Evolutionary conservation across 2,329 filamentous ascomycete genomes (phyloP).

Genomic region (Penicillium olsonii): DNA sequence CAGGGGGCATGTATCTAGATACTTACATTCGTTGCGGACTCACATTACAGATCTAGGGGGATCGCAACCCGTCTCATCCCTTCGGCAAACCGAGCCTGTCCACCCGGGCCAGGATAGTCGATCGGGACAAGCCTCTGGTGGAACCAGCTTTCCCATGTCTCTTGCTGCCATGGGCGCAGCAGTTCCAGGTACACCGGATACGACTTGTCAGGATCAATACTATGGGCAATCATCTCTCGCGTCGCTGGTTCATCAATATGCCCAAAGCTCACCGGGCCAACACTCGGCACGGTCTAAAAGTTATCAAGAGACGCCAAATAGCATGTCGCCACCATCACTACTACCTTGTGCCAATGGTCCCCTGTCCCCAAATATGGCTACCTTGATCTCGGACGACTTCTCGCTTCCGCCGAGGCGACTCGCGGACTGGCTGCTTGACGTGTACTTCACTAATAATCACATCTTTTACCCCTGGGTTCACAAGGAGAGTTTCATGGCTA

Average conservation of each 20-base stretch:
- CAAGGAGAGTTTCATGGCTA: conserved; percentile 1
- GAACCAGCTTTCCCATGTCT: neutral
- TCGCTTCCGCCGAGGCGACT: conserved; percentile 4
- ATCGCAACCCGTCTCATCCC: neutral
- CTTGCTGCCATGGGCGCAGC: neutral
- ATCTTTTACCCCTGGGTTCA: conserved; percentile 9
- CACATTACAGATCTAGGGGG: neutral
- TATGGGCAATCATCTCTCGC: neutral
- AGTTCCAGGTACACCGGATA: neutral
- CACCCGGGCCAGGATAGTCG: neutral
- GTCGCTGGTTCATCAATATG: neutral
- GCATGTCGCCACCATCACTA: neutral
- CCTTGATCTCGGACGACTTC: neutral
- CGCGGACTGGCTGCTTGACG: conserved; percentile 5
- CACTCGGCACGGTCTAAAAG: neutral
- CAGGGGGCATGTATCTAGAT: neutral
- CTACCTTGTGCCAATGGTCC: neutral
- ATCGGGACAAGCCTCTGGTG: neutral
- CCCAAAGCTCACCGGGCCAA: neutral
- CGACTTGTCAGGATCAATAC: neutral
- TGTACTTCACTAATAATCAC: conserved; percentile 2
- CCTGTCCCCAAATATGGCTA: neutral
- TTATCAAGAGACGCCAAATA: neutral
- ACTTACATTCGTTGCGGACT: neutral
- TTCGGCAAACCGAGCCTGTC: neutral